Base-by-base conservation (phyloP, 225 moss, liverwort and hornwort genomes). In the Lunularia cruciata region DNA sequence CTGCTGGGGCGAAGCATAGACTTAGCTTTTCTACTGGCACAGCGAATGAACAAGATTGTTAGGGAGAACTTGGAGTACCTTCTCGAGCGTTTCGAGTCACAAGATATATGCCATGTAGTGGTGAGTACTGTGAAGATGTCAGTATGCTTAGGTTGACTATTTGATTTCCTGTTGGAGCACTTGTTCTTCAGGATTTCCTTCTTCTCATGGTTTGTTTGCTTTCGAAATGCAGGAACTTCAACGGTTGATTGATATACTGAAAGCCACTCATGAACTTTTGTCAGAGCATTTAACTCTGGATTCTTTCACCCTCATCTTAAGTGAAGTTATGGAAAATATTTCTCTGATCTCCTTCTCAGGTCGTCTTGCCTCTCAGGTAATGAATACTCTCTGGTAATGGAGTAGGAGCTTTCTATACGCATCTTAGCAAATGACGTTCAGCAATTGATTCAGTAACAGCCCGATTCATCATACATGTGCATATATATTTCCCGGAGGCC, bases 341-440 rank as follows among this genome's bases (percentile, higher is more conserved):
- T 96, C 96, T 72, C 85, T 96, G 11, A 84, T 92, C 19, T 98
- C 96, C 27, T 98, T 92, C 78, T 90, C 96, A 74, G 96, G 96
- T 70, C 88, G 96, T 40, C 79, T 98, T 67, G 87, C 96, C 57
- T 84, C 89, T 16, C 96, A 92, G 90, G 95, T 92, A 80, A 48
- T 32, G 32, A 35, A 31, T n/a, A 18, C 1, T 14, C 31, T 31
- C 10, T 15, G 8, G 8, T 6, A 6, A 40, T 6, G 8, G 8
- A 13, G 6, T 6, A 40, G 8, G 6, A 40, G 40, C 40, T 40
- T 40, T 40, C 13, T 40, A 40, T 13, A 40, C 13, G 8, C 40
- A 40, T 40, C 40, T 40, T 13, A 40, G n/a, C n/a, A n/a, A n/a
- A n/a, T n/a, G n/a, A n/a, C n/a, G n/a, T n/a, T n/a, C n/a, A n/a